Conservation (phyloP, 1,284 basidiomycete genomes). For the Phlebopus sp. region DNA sequence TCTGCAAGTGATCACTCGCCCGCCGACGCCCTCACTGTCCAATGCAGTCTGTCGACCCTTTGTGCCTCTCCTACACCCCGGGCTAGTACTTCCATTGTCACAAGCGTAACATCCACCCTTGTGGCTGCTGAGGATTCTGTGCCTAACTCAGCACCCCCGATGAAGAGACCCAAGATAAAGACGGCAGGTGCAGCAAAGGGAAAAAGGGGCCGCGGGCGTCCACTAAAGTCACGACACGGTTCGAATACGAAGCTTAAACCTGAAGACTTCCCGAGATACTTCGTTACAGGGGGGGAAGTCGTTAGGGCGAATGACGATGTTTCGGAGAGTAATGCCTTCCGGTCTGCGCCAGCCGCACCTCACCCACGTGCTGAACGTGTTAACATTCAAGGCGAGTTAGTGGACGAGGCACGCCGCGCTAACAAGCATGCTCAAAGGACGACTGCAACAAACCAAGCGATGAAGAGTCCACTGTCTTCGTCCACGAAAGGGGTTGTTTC, state of each 20-base stretch:
- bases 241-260: background rate
- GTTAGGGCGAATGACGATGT: conserved; percentile 7
- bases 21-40: background rate
- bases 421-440: background rate
- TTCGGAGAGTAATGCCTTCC: background rate
- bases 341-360: background rate
- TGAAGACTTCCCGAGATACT: conserved; percentile 3
- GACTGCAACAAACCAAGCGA: background rate
- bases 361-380: background rate
- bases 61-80: background rate
- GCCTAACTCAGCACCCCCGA: background rate
- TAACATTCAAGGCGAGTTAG: background rate
- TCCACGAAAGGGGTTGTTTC: background rate
- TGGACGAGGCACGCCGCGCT: background rate
- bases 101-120: background rate
- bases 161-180: conserved; percentile 7
- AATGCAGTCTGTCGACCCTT: background rate
- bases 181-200: background rate
- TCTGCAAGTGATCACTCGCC: conserved; percentile 5
- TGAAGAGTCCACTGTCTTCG: conserved; percentile 3
- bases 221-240: background rate
- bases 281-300: conserved; percentile 19
- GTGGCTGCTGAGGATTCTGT: background rate
- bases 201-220: background rate
- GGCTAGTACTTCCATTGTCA: background rate